Conservation (phyloP, 345 rosid species). For the Rubroshorea leprosula region DNA sequence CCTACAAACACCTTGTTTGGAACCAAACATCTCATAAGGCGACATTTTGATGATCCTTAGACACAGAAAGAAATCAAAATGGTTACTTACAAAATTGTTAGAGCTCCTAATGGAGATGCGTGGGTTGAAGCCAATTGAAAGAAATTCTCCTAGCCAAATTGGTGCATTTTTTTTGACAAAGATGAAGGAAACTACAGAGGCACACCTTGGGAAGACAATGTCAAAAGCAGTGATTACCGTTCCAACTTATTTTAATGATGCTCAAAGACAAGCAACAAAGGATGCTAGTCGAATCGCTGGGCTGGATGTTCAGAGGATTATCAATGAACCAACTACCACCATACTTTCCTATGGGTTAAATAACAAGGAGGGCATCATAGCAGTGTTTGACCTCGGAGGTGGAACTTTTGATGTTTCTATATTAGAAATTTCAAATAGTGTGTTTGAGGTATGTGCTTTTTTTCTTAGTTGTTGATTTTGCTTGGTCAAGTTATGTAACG, state of each 20-base stretch:
- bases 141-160: slow-evolving; percentile 32
- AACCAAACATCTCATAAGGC: slow-evolving; percentile 33
- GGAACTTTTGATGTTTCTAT: slow-evolving; percentile 41
- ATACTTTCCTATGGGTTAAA: slow-evolving; percentile 37
- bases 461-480: not conserved
- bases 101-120: slow-evolving; percentile 42
- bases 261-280: slow-evolving; percentile 40
- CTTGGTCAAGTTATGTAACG: not conserved
- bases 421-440: slow-evolving; percentile 37
- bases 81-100: slow-evolving; percentile 34
- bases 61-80: slow-evolving; percentile 34
- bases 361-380: slow-evolving; percentile 37
- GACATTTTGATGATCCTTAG: slow-evolving; percentile 33
- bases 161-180: slow-evolving; percentile 33
- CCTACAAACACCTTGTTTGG: slow-evolving; percentile 35
- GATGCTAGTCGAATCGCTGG: slow-evolving; percentile 44
- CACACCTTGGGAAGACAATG: slow-evolving; percentile 32
- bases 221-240: slow-evolving; percentile 38
- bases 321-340: slow-evolving; percentile 42
- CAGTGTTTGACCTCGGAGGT: slow-evolving; percentile 41
- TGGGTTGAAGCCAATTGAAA: slow-evolving; percentile 39
- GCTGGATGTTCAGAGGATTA: slow-evolving; percentile 35
- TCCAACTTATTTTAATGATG: slow-evolving; percentile 41
- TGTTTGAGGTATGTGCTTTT: slow-evolving; percentile 28
- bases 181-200: slow-evolving; percentile 41